Conservation (phyloP, 2,329 filamentous ascomycete genomes). For the Fusarium nodosum region DNA sequence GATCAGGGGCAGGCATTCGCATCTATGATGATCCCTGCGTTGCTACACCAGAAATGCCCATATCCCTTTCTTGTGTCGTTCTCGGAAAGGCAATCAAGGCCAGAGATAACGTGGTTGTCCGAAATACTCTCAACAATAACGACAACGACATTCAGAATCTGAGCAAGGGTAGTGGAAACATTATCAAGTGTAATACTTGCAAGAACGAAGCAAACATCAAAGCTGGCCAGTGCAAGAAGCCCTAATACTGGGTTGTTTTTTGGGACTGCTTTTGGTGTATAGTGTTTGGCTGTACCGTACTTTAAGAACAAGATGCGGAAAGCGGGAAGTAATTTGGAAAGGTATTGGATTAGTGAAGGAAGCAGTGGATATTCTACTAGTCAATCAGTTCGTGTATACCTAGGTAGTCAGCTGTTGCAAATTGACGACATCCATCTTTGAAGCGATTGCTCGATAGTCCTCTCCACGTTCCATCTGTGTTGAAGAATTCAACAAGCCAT, state of each 20-base stretch:
- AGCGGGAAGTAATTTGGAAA: accelerated
- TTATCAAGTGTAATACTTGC: conserved; percentile 48
- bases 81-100: conserved; percentile 38
- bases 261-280: neutral
- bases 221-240: conserved; percentile 27
- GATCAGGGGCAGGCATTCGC: conserved; percentile 39
- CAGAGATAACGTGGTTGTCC: conserved; percentile 47
- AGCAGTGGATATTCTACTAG: neutral
- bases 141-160: conserved; percentile 45
- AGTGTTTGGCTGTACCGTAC: neutral
- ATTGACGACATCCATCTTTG: neutral
- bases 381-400: neutral
- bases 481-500: too few relatives aligned
- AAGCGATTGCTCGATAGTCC: neutral
- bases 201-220: conserved; percentile 13
- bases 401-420: neutral
- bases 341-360: neutral
- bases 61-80: conserved; percentile 33
- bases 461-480: neutral
- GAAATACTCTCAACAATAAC: conserved; percentile 51
- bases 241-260: neutral
- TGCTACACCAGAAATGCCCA: neutral
- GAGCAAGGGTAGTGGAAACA: conserved; percentile 40
- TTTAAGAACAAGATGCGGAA: neutral
- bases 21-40: conserved; percentile 48